Evolutionary conservation across 2,329 filamentous ascomycete species (phyloP).

Genomic region (Whalleya microplaca): DNA sequence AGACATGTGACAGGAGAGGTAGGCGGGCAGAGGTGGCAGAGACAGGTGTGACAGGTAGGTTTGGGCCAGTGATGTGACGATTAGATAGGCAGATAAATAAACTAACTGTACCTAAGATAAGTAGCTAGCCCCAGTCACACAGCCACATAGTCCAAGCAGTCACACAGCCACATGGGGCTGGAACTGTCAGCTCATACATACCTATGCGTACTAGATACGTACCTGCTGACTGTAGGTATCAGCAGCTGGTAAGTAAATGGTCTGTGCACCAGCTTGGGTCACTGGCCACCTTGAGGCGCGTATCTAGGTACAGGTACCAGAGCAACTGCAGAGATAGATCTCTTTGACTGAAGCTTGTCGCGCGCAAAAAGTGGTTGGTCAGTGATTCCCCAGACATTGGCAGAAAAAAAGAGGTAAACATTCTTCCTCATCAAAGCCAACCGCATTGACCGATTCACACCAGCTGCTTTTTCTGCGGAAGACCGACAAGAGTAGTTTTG

Average conservation of each 20-base stretch:
- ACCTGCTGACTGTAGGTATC: neutral
- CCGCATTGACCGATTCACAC: neutral
- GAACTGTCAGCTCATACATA: neutral
- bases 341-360: slow-evolving; percentile 32
- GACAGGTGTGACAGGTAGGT: neutral
- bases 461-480: neutral
- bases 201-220: too few species aligned
- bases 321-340: slow-evolving; percentile 8
- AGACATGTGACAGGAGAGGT: slow-evolving; percentile 21
- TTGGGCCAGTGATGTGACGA: slow-evolving; percentile 1
- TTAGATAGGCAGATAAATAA: slow-evolving; percentile 8
- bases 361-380: slow-evolving; percentile 30
- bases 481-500: neutral
- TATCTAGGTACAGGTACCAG: slow-evolving; percentile 7
- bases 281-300: neutral
- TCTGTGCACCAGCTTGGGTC: slow-evolving; percentile 8
- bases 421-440: neutral
- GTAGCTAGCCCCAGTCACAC: too few species aligned
- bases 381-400: slow-evolving; percentile 6
- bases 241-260: slow-evolving; percentile 1
- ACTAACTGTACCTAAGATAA: too few species aligned
- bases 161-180: slow-evolving; percentile 20
- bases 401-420: slow-evolving; percentile 7
- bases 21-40: slow-evolving; percentile 9
- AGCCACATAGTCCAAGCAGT: too few species aligned